Base-by-base conservation (phyloP, 495 filamentous ascomycete genomes). In the Neurospora sp. region DNA sequence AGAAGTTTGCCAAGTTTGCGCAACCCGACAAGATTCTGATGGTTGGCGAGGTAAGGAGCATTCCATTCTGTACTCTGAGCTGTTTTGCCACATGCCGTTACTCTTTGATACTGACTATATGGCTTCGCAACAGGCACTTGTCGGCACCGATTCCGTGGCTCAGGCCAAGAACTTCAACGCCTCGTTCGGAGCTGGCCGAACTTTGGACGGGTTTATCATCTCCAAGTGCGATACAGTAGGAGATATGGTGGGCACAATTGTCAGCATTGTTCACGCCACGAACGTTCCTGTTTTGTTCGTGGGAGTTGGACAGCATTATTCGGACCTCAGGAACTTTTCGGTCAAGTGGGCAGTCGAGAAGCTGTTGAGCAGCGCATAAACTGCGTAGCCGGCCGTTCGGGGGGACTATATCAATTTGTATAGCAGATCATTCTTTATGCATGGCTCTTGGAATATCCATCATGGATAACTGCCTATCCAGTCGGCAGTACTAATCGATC, bases 181-280 rank as follows among this genome's bases (percentile, higher is more conserved):
- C 35, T 91, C 92, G 3, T 99, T 99, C 84, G 96, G 95, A 7
- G 85, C 87, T 3, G 92, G 89, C 39, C 87, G 94, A 74, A 88
- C 89, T 69, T 80, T 96, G 68, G 96, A 99, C 81, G 96, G 96
- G 3, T 99, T 99, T 78, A 97, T 99, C 76, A 97, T 99, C 77
- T 94, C 91, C 73, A 99, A 99, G 79, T 99, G 96, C 81, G 96
- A 99, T 82, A 99, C 96, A 1, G 96, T 98, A 59, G 96, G 96
- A 37, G 95, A 98, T 83, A 99, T 98, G 96, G 93, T 97, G 53
- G 96, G 96, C 39, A 97, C 93, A 4, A 82, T 99, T 74, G 96
- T 99, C 39, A 97, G 93, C 81, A 97, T 99, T 86, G 96, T 98
- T 53, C 95, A 97, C 85, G 94, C 96, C 16, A 98, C 96, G 4